These are phyloP conservation scores for Plenodomus lindquistii DNA, from an alignment of 2,329 filamentous ascomycete species.

Conservation along the genomic window DNA sequence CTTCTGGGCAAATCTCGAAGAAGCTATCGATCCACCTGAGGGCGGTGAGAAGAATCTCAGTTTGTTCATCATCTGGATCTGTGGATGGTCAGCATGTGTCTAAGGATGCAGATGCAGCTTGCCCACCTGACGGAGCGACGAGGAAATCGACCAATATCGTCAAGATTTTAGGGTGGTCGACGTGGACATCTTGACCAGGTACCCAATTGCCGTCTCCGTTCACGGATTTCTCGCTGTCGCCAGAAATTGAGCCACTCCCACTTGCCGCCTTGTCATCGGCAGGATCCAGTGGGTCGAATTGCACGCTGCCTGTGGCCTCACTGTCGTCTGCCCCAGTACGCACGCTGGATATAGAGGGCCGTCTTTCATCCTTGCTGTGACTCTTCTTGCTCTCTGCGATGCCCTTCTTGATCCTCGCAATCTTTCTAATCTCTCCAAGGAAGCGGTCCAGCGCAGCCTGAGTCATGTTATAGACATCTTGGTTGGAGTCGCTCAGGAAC, in stretches of 20 bases:
- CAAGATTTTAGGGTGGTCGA: constrained; percentile 89
- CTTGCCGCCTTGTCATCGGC: constrained; percentile 58
- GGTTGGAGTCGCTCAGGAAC: constrained; percentile 88
- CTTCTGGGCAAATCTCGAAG: constrained; percentile 95
- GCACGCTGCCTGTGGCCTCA: constrained; percentile 63
- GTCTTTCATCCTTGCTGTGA: constrained; percentile 67
- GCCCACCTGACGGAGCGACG: constrained; percentile 74
- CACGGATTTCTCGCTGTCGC: constrained; percentile 43
- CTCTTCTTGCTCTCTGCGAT: constrained; percentile 82
- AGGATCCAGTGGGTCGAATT: constrained; percentile 45
- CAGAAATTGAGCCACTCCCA: constrained; percentile 36
- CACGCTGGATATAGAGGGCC: constrained; percentile 65
- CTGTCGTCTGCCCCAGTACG: constrained; percentile 39
- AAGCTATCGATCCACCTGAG: constrained; percentile 95
- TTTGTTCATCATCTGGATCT: constrained; percentile 65
- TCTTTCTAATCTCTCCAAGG: constrained; percentile 89
- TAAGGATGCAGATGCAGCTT: constrained; percentile 3
- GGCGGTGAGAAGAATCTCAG: constrained; percentile 84
- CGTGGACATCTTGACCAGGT: constrained; percentile 92
- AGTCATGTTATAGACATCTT: constrained; percentile 92
- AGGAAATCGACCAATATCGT: constrained; percentile 90
- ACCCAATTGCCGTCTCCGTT: constrained; percentile 90
- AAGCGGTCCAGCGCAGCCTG: constrained; percentile 89
- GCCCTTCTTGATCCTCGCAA: constrained; percentile 88
- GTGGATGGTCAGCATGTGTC: constrained; percentile 20